phyloP scores from a whole-genome alignment of 176 grass and related monocot genomes.

The Tuctoria greenei region DNA sequence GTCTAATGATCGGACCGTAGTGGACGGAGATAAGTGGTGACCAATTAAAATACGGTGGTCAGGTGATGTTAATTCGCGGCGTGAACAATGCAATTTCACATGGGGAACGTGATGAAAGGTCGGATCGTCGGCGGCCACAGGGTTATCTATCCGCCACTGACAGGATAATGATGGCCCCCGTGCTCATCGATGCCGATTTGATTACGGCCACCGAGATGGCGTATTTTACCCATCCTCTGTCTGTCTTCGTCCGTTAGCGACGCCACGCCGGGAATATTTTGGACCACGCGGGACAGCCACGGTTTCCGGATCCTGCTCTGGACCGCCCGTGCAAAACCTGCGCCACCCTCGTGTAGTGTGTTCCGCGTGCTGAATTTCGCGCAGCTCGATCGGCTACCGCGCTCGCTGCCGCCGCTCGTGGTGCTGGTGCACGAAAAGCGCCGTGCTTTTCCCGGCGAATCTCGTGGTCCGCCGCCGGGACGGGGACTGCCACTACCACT shows the following conservation, averaged over 20 bases:
- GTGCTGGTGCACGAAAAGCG: background rate
- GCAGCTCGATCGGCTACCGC: background rate
- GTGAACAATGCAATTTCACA: constrained; percentile 25
- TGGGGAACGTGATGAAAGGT: constrained; percentile 22
- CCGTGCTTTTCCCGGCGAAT: constrained; percentile 1
- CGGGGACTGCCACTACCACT: constrained; percentile 22
- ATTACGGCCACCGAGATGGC: background rate
- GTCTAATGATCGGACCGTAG: background rate
- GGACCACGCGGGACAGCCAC: background rate
- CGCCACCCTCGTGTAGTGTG: background rate
- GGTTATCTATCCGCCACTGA: too few relatives aligned
- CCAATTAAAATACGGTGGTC: background rate
- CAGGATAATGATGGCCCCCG: too few relatives aligned
- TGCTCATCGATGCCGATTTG: background rate
- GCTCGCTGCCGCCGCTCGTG: background rate
- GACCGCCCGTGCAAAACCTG: background rate
- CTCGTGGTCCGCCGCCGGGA: constrained; percentile 2
- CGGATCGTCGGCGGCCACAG: too few relatives aligned
- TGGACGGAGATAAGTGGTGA: constrained; percentile 8
- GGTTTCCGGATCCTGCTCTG: background rate
- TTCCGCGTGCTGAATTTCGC: constrained; percentile 13
- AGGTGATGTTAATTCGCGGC: background rate
- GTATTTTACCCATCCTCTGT: background rate
- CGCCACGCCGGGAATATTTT: background rate
- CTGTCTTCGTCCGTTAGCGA: background rate